Conservation (phyloP, 2,329 filamentous ascomycete genomes). For the Piedraia hortae region DNA sequence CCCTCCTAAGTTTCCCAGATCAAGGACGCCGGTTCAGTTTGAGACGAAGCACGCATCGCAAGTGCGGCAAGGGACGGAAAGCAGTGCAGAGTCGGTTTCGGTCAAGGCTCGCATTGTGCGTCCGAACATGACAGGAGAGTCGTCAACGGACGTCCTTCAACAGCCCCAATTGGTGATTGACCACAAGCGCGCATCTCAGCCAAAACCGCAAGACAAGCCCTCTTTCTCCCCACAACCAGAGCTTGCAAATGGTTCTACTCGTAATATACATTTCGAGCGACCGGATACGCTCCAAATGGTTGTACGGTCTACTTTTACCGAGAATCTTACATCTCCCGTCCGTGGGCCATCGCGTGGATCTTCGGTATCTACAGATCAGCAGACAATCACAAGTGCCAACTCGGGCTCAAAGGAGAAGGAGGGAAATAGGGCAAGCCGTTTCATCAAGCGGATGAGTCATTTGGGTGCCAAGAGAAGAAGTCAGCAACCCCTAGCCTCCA, state of each 20-base stretch:
- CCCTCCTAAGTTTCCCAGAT: slow-evolving; percentile 3
- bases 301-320: no score
- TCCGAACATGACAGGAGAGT: no score
- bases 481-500: slow-evolving; percentile 16
- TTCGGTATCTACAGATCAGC: no score
- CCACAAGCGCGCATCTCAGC: slow-evolving; percentile 16
- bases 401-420: no score
- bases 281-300: no score
- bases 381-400: no score
- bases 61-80: no score
- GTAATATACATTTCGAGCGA: no score
- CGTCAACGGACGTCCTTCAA: slow-evolving; percentile 16
- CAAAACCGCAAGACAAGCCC: neutral
- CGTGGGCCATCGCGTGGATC: no score
- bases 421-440: slow-evolving; percentile 28
- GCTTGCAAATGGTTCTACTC: no score
- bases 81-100: slow-evolving; percentile 53
- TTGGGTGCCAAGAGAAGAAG: slow-evolving; percentile 9
- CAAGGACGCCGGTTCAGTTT: slow-evolving; percentile 13
- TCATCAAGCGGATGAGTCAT: slow-evolving; percentile 33
- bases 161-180: slow-evolving; percentile 34
- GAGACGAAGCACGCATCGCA: slow-evolving; percentile 12
- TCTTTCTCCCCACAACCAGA: slow-evolving; percentile 1
- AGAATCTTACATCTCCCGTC: no score
- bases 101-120: slow-evolving; percentile 66